Evolutionary conservation across 495 filamentous ascomycete genomes (phyloP).

Genomic region (Aspergillus bertholletiae): DNA sequence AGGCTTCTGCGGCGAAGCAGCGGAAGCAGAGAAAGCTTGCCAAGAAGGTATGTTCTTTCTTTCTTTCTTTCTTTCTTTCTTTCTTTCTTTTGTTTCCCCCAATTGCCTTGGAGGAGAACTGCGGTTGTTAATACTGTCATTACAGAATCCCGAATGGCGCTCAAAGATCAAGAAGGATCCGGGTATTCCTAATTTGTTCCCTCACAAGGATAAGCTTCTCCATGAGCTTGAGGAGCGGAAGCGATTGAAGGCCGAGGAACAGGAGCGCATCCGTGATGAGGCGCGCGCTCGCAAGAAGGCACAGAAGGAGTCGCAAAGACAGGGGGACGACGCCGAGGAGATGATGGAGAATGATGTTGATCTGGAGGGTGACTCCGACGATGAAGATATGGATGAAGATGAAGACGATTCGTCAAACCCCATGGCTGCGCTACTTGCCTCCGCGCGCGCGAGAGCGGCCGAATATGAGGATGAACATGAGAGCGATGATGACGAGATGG

Average conservation of each 20-base stretch:
- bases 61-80: too few species aligned
- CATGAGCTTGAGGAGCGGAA: slow-evolving; percentile 89
- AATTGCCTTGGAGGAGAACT: background rate
- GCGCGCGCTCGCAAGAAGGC: slow-evolving; percentile 59
- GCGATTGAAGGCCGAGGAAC: slow-evolving; percentile 76
- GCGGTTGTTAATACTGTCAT: slow-evolving; percentile 6
- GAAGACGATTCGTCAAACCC: slow-evolving; percentile 70
- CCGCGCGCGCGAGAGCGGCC: slow-evolving; percentile 78
- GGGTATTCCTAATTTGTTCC: slow-evolving; percentile 95
- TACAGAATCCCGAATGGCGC: slow-evolving; percentile 88
- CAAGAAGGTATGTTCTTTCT: slow-evolving; percentile 58
- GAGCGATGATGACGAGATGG: slow-evolving; percentile 50
- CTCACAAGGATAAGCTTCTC: slow-evolving; percentile 93
- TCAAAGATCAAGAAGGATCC: slow-evolving; percentile 94
- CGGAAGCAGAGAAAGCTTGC: slow-evolving; percentile 81
- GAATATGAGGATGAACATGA: slow-evolving; percentile 66
- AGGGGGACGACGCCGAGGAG: slow-evolving; percentile 33
- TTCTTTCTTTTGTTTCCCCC: background rate
- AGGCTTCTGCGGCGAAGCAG: slow-evolving; percentile 86
- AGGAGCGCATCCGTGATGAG: slow-evolving; percentile 62
- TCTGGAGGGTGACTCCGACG: slow-evolving; percentile 29
- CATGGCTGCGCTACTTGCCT: slow-evolving; percentile 91
- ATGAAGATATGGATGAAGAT: slow-evolving; percentile 52
- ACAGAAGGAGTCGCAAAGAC: slow-evolving; percentile 36
- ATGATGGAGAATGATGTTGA: background rate